These are phyloP conservation scores for Brassica rapa DNA, from an alignment of 345 rosid genomes.

Conservation along the genomic window DNA sequence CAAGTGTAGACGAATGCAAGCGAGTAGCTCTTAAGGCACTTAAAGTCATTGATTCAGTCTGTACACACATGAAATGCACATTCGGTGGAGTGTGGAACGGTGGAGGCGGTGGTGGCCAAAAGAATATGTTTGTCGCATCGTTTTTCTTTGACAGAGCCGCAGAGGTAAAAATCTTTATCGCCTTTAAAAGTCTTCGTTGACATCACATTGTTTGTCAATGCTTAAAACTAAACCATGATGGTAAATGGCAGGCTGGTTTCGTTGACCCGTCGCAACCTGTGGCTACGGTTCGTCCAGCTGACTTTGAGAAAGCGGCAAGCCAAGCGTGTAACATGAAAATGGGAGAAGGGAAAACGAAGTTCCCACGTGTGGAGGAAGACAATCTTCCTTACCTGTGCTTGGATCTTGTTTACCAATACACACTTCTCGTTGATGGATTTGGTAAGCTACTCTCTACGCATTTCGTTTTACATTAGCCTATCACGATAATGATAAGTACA, in stretches of 20 bases:
- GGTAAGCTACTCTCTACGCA: constrained; percentile 49
- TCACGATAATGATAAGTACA: not conserved
- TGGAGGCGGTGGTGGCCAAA: constrained; percentile 98
- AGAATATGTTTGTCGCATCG: constrained; percentile 85
- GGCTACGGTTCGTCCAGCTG: constrained; percentile 68
- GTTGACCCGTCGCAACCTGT: constrained; percentile 61
- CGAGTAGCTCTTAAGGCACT: constrained; percentile 75
- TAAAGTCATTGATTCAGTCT: constrained; percentile 72
- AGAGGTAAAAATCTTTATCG: constrained; percentile 52
- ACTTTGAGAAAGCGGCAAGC: constrained; percentile 76
- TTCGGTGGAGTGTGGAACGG: constrained; percentile 99
- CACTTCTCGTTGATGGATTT: constrained; percentile 86
- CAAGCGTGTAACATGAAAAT: constrained; percentile 80
- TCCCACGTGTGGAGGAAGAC: constrained; percentile 49
- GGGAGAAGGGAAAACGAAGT: constrained; percentile 57
- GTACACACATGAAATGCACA: constrained; percentile 87
- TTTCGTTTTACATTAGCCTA: not conserved
- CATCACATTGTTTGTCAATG: not conserved
- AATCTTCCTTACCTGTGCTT: constrained; percentile 82
- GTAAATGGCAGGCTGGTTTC: constrained; percentile 70
- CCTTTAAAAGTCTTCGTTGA: not conserved
- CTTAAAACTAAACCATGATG: not conserved
- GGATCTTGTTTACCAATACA: constrained; percentile 91
- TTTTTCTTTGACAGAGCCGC: constrained; percentile 98
- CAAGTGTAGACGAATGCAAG: constrained; percentile 72